Evolutionary conservation across 768 basidiomycete genomes (phyloP), one percentile per base, ranked within the genome.

Genomic region (Psilocybe tampanensis): DNA sequence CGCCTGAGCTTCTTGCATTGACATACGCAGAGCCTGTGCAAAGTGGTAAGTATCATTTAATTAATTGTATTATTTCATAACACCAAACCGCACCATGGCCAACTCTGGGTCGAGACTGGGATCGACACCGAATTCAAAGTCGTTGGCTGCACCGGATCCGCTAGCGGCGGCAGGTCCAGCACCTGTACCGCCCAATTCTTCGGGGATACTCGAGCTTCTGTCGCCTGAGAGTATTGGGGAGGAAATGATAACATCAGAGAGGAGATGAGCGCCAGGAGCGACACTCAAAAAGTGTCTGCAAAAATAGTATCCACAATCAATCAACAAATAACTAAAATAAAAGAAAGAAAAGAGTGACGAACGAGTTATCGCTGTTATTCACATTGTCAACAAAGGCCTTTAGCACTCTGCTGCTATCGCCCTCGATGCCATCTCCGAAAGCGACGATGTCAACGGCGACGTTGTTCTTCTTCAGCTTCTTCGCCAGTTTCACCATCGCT

Each of bases 401-500:
- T 58, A 99, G 78, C 54, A 93, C 84, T 15, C 75, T 74, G 66
- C 85, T 84, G 45, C 80, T 87, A 15, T 69, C 70, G 5, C 76
- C 72, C 66, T 89, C 90, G 44, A 95, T 90, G 5, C 86, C 91
- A 64, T 96, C 95, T 1, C 96, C 96, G 71, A 94, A 98, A 5
- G 84, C 84, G 24, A 98, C 78, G 49, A 98, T 79, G 72, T 99
- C 97, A 22, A 98, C 82, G 1, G 95, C 92, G 42, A 99, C 94
- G 65, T 98, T 99, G 72, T 98, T 98, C 87, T 99, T 99, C 82
- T 98, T 98, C 60, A 99, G 80, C 73, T 94, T 97, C 80, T 95
- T 97, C 9, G 95, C 97, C 33, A 99, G 83, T 70, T 87, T 89
- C 63, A 91, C 77, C 83, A 95, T 88, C 52, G 80, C 79, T 64